Percentiles rank a stretch among this genome's conserved stretches.
Conservation (phyloP, 108 stramenopile species). For the Fragilaria crotonensis region DNA sequence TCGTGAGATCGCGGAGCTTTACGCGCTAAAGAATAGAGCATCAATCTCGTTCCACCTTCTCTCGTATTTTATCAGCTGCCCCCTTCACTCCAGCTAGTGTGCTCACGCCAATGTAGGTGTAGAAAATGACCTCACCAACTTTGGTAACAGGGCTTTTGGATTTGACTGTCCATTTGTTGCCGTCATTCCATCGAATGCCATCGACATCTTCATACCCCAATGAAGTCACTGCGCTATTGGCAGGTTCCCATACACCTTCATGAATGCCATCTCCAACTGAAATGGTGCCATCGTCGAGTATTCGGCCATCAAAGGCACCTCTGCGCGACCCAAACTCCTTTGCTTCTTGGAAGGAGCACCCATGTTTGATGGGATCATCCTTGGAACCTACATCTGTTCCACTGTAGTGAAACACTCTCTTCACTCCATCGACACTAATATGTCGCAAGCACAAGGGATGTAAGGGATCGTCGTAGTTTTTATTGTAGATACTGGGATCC, state of each 20-base stretch:
- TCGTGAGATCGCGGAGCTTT: too few relatives aligned
- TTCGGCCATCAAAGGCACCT: slow-evolving; percentile 20
- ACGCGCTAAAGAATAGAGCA: too few relatives aligned
- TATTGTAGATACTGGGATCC: too few relatives aligned
- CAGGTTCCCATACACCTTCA: slow-evolving; percentile 36
- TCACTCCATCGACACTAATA: slow-evolving; percentile 18
- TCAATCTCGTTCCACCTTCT: neutral
- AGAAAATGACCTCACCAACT: slow-evolving; percentile 22
- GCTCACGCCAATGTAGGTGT: slow-evolving; percentile 31
- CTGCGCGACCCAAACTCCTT: slow-evolving; percentile 16
- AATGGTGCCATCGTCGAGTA: slow-evolving; percentile 11
- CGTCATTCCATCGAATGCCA: slow-evolving; percentile 46
- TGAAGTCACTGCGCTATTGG: slow-evolving; percentile 10
- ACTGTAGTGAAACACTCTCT: slow-evolving; percentile 23
- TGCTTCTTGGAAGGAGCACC: slow-evolving; percentile 22
- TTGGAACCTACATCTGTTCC: slow-evolving; percentile 31
- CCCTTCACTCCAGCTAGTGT: slow-evolving; percentile 30
- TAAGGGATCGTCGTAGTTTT: slow-evolving; percentile 35
- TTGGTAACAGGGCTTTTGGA: neutral
- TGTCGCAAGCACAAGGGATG: slow-evolving; percentile 31
- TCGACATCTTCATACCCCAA: slow-evolving; percentile 18
- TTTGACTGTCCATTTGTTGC: slow-evolving; percentile 30
- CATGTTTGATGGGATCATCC: slow-evolving; percentile 16
- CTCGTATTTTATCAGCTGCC: slow-evolving; percentile 1
- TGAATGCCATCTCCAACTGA: slow-evolving; percentile 28